Base-by-base conservation (phyloP, 352 stramenopile species). In the Phytophthora aleatoria region DNA sequence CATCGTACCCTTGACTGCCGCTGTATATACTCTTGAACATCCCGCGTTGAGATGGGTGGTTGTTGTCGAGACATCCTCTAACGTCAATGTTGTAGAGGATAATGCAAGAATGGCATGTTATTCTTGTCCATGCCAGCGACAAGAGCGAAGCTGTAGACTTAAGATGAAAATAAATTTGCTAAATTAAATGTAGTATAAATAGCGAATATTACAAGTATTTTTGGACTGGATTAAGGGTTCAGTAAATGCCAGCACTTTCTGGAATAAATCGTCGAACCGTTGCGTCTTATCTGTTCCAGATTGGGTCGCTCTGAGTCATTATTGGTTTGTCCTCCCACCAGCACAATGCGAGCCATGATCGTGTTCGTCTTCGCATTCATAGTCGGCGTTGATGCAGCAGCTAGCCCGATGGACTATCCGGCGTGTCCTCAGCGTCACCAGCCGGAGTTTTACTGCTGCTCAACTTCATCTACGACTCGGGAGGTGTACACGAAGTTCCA, bases 401-500 rank as follows among this genome's bases (percentile, higher is more conserved):
- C 64, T 5, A 44, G 63, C 24, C 43, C 36, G 24, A 63, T 76
- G 44, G 59, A 61, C 56, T 76, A 65, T 42, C 20, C 61, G 1
- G 73, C 62, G 2, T 81, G 70, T 57, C 70, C 69, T 39, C 61
- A 74, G n/a, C 62, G 57, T 20, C 71, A 77, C 55, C 51, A 69
- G 7, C 67, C 70, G 1, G 58, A 74, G 36, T 79, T 67, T 60
- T 81, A 65, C 54, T 81, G 73, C 58, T 79, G 73, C 11, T 43
- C 58, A 10, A 75, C 67, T 12, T 74, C 69, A 15, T 8, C 50
- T 26, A 61, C 38, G 13, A 70, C 44, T 11, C 62, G 57, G 30
- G 63, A 76, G 36, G 57, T 81, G 26, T 81, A 63, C 36, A 81
- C 70, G 5, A 74, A 67, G 50, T 81, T 71, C 54, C 36, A 51